Evolutionary conservation across 2,329 filamentous ascomycete species (phyloP), one percentile per base, ranked within the genome.

Genomic region (Xylariomycetidae sp.): DNA sequence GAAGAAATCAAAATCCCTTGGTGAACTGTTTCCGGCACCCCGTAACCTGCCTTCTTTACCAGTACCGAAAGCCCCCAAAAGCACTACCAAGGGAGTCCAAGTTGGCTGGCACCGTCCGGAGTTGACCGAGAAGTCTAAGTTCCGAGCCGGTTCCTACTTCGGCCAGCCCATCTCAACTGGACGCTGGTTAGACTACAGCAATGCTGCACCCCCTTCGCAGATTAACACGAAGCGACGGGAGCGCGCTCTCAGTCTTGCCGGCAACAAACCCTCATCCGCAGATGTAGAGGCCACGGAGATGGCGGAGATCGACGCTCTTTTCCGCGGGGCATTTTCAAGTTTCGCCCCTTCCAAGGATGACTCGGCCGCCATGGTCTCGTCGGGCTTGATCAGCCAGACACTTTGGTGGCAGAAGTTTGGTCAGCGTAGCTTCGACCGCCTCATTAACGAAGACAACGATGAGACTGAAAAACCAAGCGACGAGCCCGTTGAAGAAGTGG

Each of bases 311-410:
- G 84, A 89, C 46, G 72, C 79, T 0, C 63, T 89, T 8, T 90
- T 89, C 52, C 73, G 82, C 19, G 77, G 81, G 34, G 84, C 80
- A 2, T 90, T 88, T 56, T 87, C 82, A 1, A 84, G 81, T 50
- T 90, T 89, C 55, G 85, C 85, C 5, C 85, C 85, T 0, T 78
- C 74, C 32, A 80, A 76, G 47, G 85, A 90, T 55, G 79, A 89
- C 51, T 72, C 82, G 3, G 75, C 72, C 10, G 81, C 85, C 5
- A 67, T 88, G 37, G 67, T 87, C 3, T 76, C 85, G 0, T 76
- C 79, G 2, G 75, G 76, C 20, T 69, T 77, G 31, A 75, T 84
- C 38, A 76, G 78, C 32, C 74, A 76, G 35, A 58, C 54, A 48
- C 61, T 89, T 30, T 89, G 84, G 82, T 90, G 84, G 82, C 78